A percentile compares a stretch with the other conserved stretches of the same genome.
Conservation (phyloP, 768 basidiomycete genomes). For the Panellus pusillus region DNA sequence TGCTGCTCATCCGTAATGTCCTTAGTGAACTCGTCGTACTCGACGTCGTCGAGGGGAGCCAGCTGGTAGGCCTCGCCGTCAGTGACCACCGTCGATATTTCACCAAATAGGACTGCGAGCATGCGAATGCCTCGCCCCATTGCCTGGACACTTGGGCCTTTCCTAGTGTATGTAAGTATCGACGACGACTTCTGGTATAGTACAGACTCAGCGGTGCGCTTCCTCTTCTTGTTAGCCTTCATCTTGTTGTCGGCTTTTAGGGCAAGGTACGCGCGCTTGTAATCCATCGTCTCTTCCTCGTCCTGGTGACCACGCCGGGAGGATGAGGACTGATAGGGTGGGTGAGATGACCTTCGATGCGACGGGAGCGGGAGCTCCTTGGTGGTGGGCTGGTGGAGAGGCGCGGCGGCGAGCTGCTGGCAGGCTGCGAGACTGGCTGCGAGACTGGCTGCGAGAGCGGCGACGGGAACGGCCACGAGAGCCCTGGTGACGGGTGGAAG, state of each 20-base stretch:
- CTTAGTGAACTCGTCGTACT: not conserved
- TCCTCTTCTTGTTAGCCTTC: not conserved
- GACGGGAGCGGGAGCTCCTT: not conserved
- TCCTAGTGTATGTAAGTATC: not conserved
- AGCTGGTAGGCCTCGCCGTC: not conserved
- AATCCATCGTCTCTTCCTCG: not conserved
- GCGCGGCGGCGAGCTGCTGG: too few species aligned
- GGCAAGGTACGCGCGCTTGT: not conserved
- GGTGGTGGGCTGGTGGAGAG: too few species aligned
- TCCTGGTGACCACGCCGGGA: too few species aligned
- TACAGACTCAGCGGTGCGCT: not conserved
- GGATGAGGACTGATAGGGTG: too few species aligned
- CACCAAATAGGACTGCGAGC: slow-evolving; percentile 7
- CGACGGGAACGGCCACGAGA: too few species aligned
- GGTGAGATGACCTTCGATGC: not conserved
- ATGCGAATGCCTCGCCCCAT: slow-evolving; percentile 6
- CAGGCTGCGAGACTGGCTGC: too few species aligned
- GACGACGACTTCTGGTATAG: not conserved
- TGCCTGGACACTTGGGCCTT: not conserved
- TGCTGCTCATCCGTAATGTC: not conserved
- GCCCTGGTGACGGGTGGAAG: too few species aligned
- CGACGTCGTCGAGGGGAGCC: not conserved
- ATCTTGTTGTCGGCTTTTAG: not conserved
- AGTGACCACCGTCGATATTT: not conserved
- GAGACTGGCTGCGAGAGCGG: not conserved